Evolutionary conservation across 371 early-diverging fungal species (phyloP).

Genomic region (Rhizopus arrhizus): DNA sequence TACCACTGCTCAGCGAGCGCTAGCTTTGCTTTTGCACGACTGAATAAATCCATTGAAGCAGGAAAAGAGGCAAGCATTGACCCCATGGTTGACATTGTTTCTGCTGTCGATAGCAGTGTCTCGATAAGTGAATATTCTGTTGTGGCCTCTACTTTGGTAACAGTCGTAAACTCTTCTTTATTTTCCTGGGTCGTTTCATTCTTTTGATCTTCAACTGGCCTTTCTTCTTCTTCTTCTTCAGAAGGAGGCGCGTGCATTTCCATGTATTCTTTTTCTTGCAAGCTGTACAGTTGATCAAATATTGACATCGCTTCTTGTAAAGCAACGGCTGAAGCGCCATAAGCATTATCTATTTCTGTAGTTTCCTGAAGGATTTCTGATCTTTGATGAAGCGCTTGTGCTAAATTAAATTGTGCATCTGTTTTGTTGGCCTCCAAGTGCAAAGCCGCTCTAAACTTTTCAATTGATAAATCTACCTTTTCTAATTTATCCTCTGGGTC

Average conservation of each 20-base stretch:
- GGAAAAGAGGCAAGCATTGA: constrained; percentile 48
- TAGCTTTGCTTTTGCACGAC: constrained; percentile 38
- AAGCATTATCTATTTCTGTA: constrained; percentile 54
- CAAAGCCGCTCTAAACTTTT: constrained; percentile 56
- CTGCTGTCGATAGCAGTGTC: constrained; percentile 40
- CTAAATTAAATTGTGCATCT: constrained; percentile 72
- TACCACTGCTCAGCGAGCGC: constrained; percentile 49
- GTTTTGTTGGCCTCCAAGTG: constrained; percentile 56
- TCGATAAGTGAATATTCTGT: constrained; percentile 48
- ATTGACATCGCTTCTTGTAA: constrained; percentile 58
- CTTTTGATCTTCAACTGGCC: background rate
- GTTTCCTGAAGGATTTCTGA: constrained; percentile 67
- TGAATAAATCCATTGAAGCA: constrained; percentile 40
- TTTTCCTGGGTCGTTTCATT: constrained; percentile 9
- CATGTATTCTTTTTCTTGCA: constrained; percentile 51
- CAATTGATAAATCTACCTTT: constrained; percentile 58
- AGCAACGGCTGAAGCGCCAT: constrained; percentile 50
- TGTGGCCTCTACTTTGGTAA: constrained; percentile 46
- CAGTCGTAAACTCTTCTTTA: constrained; percentile 31
- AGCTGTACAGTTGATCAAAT: constrained; percentile 52
- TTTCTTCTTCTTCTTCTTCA: constrained; percentile 1
- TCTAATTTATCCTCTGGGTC: constrained; percentile 51
- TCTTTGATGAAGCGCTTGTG: constrained; percentile 65
- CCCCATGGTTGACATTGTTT: constrained; percentile 53
- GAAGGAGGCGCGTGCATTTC: background rate